phyloP scores from a whole-genome alignment of 164 flowering plant genomes.

The Liquidambar formosana region DNA sequence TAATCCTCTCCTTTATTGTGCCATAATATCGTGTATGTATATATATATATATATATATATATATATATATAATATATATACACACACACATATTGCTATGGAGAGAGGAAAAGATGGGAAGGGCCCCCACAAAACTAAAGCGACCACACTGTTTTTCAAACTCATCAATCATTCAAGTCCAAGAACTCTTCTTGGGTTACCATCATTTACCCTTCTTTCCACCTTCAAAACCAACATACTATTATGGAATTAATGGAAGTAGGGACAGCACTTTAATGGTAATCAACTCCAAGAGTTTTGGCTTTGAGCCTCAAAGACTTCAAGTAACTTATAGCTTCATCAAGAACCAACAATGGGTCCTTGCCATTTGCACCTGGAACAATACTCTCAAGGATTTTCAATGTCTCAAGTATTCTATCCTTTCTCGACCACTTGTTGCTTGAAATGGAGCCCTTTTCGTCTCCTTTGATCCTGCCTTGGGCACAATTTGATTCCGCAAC shows the following conservation, averaged over 20 bases:
- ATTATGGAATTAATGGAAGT: not conserved
- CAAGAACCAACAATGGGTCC: constrained; percentile 32
- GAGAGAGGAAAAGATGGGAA: not conserved
- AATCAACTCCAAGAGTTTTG: constrained; percentile 17
- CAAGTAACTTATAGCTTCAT: constrained; percentile 35
- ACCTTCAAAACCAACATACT: constrained; percentile 1
- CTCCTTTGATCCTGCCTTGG: constrained; percentile 6
- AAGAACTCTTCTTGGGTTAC: constrained; percentile 6
- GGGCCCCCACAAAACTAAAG: constrained; percentile 19
- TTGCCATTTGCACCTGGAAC: constrained; percentile 35
- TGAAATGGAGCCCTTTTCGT: constrained; percentile 7
- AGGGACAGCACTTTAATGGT: constrained; percentile 5
- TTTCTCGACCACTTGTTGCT: constrained; percentile 15
- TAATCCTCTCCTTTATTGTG: constrained; percentile 14
- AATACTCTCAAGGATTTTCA: constrained; percentile 27
- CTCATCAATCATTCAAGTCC: constrained; percentile 21
- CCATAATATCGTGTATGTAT: constrained; percentile 15
- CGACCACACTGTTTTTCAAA: constrained; percentile 19
- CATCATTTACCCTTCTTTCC: constrained; percentile 2
- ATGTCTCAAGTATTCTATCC: constrained; percentile 21
- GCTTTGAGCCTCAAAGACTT: constrained; percentile 23
- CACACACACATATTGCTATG: no score
- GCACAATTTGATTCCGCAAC: constrained; percentile 28
- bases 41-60: no score
- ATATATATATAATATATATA: no score